Base-by-base conservation (phyloP, 768 basidiomycete species). In the Mycena kentingensis region DNA sequence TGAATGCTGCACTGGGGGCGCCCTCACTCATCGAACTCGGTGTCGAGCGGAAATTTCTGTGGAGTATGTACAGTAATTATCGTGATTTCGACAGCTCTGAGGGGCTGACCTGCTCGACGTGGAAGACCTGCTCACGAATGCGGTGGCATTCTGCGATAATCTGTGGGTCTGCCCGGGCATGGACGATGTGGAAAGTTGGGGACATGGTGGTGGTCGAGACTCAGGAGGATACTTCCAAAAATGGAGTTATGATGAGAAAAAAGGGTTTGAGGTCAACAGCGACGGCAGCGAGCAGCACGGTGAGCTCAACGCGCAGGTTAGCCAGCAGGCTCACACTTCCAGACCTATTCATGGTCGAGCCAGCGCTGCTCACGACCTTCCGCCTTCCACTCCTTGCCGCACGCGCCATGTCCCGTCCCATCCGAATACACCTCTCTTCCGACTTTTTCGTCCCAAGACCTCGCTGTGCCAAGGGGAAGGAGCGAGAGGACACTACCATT, bases 1-100 rank as follows among this genome's bases (percentile, higher is more conserved):
- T 44, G 36, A 56, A 52, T 41, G 35, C 52, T 38, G 47, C 32
- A 55, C 15, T 58, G 39, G 34, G 54, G 42, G 38, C 35, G 48
- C 46, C 70, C 72, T 69, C 71, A 88, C 90, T 81, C 77, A 69
- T 93, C 91, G 60, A 87, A 74, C 69, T 94, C 91, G 7, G 74
- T 76, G 44, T 90, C 88, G 19, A 87, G 70, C 38, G 88, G 77
- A 62, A 92, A 93, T 34, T 74, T 73, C 69, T 90, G 87, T 67
- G 88, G 84, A 60, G 70, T 69, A 59, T 79, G 74, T 66, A 87
- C 88, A 50, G 16, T 53, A 37, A 88, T 84, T 28, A 71, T 70
- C 50, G 82, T 76, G 54, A 82, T 69, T 71, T 75, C 55, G 5
- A 27, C 26, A 21, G 21, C 38, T 28, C 34, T 31, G 16, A 49